phyloP scores from a whole-genome alignment of 495 filamentous ascomycete species.

The Penicillium fimorum region DNA sequence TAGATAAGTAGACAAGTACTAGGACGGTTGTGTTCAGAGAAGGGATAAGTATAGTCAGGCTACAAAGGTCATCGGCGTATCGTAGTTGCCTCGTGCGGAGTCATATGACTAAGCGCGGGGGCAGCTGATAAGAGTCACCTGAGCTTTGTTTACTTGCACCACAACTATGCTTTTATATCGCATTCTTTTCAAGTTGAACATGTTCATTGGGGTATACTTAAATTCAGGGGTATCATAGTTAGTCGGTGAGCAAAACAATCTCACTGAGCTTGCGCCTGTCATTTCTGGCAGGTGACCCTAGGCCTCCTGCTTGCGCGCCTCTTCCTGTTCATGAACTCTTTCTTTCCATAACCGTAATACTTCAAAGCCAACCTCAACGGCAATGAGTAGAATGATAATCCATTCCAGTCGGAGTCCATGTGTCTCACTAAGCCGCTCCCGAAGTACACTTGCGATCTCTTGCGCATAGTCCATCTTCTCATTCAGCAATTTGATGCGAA shows the following conservation, averaged over 20 bases:
- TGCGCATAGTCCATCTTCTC: constrained; percentile 97
- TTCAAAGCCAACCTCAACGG: constrained; percentile 81
- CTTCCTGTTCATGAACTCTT: constrained; percentile 43
- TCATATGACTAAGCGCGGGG: constrained; percentile 9
- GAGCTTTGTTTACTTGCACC: constrained; percentile 5
- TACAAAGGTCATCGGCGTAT: not conserved
- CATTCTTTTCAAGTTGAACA: not conserved
- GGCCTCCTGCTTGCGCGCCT: constrained; percentile 26
- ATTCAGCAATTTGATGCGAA: constrained; percentile 87
- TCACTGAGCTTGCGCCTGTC: not conserved
- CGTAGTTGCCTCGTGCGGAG: constrained; percentile 8
- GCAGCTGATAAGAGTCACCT: constrained; percentile 9
- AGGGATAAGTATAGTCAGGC: not conserved
- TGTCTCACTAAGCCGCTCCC: constrained; percentile 85
- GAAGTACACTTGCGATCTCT: constrained; percentile 86
- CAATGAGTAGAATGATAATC: constrained; percentile 94
- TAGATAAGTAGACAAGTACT: not conserved
- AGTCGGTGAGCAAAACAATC: not conserved
- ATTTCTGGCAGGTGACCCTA: constrained; percentile 2
- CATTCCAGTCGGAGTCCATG: constrained; percentile 87
- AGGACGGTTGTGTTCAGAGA: not conserved
- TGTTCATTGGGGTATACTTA: not conserved
- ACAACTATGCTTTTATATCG: not conserved
- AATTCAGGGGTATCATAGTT: constrained; percentile 19
- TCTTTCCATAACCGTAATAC: constrained; percentile 61